A percentile compares a stretch with the other conserved stretches of the same genome.
Conservation (phyloP, 768 basidiomycete genomes). For the Dictyophora rubrovolvata region DNA sequence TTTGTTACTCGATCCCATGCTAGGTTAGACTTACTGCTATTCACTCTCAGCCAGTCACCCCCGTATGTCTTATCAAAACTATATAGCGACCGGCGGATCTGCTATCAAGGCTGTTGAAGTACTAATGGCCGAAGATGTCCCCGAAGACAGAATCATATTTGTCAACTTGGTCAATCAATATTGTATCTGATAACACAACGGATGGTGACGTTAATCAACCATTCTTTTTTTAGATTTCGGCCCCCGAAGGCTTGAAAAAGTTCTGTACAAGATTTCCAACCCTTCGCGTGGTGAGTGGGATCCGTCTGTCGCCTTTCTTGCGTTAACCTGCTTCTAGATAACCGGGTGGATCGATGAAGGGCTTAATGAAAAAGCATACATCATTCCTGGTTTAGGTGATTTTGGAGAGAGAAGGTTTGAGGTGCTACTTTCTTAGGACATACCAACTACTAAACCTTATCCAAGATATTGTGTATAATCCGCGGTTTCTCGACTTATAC, state of each 20-base stretch:
- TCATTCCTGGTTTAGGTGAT: constrained; percentile 93
- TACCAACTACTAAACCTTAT: neutral
- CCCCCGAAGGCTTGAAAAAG: constrained; percentile 78
- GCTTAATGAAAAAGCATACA: constrained; percentile 83
- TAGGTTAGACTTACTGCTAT: constrained; percentile 56
- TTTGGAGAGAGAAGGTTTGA: constrained; percentile 80
- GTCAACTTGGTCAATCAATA: constrained; percentile 64
- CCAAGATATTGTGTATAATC: neutral
- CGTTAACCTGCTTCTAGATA: constrained; percentile 37
- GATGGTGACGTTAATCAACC: neutral
- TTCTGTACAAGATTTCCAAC: constrained; percentile 70
- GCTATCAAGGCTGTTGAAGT: constrained; percentile 98
- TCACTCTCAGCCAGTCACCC: neutral
- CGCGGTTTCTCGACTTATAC: neutral
- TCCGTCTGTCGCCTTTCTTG: neutral
- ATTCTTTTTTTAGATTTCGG: constrained; percentile 52
- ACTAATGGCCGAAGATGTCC: constrained; percentile 81
- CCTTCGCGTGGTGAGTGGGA: constrained; percentile 69
- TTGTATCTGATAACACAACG: neutral
- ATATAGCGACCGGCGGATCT: constrained; percentile 83
- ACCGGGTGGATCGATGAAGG: constrained; percentile 95
- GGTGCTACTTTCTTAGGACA: neutral
- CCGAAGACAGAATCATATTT: constrained; percentile 91
- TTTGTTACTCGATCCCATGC: constrained; percentile 94
- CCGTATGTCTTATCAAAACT: neutral